Evolutionary conservation across 345 rosid genomes (phyloP).

Genomic region (Aquilaria sinensis): DNA sequence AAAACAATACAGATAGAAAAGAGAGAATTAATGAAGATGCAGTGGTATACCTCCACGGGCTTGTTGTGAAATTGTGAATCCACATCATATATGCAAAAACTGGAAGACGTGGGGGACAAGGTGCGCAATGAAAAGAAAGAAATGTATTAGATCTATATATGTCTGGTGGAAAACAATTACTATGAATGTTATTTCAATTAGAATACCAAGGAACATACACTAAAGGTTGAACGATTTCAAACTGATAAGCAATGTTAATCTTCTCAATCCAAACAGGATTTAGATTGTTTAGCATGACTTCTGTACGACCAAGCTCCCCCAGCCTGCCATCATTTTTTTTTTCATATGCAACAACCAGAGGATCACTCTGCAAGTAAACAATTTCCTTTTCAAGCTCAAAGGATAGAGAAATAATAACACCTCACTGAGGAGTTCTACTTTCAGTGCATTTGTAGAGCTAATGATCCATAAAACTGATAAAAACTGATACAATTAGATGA

Average conservation of each 20-base stretch:
- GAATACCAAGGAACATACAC: constrained; percentile 36
- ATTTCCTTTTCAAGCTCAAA: constrained; percentile 1
- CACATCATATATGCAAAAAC: constrained; percentile 66
- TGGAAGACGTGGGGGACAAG: constrained; percentile 19
- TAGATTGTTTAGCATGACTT: constrained; percentile 62
- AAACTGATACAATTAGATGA: background rate
- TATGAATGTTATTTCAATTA: background rate
- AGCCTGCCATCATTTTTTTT: constrained; percentile 56
- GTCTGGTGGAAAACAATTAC: background rate
- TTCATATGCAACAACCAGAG: constrained; percentile 57
- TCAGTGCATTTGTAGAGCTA: background rate
- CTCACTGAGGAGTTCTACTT: too few relatives aligned
- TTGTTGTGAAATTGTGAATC: constrained; percentile 63
- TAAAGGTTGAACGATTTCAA: constrained; percentile 69
- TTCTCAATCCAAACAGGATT: constrained; percentile 81
- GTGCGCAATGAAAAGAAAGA: background rate
- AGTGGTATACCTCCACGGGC: constrained; percentile 57
- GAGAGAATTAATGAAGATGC: too few relatives aligned
- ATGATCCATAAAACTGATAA: constrained; percentile 6
- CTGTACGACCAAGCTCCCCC: constrained; percentile 86
- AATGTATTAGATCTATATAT: background rate
- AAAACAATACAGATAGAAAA: too few relatives aligned
- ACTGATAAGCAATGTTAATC: constrained; percentile 59
- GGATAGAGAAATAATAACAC: too few relatives aligned
- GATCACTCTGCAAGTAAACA: constrained; percentile 66